phyloP scores from a whole-genome alignment of 441 rosid species.

The Kokia cookei region DNA sequence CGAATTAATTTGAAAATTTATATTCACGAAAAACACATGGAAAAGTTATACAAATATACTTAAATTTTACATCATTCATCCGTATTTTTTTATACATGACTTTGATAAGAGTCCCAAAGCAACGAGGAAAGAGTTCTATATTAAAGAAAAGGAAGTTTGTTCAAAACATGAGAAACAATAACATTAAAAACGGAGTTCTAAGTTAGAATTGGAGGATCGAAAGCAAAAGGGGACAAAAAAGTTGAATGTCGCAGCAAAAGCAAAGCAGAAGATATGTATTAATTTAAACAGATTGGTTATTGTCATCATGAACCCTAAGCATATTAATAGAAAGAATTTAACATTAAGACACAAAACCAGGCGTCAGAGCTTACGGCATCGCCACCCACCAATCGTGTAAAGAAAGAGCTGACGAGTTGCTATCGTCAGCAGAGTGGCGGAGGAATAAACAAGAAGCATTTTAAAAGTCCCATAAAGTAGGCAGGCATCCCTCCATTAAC shows the following conservation, averaged over 20 bases:
- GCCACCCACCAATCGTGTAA: neutral
- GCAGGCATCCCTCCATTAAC: neutral
- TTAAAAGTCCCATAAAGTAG: neutral
- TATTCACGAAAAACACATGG: too few relatives aligned
- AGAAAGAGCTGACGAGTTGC: conserved; percentile 10
- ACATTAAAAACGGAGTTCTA: neutral
- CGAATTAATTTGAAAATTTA: too few relatives aligned
- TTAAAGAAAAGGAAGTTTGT: neutral
- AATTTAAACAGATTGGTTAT: conserved; percentile 8
- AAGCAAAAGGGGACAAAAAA: neutral
- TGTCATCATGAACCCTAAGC: neutral
- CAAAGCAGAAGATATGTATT: neutral
- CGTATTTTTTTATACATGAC: neutral
- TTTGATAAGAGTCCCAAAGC: neutral
- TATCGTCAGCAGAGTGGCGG: neutral
- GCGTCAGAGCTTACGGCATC: conserved; percentile 21
- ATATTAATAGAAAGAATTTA: neutral
- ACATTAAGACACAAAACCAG: neutral
- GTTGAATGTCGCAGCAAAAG: neutral
- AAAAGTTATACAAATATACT: neutral
- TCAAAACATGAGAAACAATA: neutral
- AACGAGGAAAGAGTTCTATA: neutral
- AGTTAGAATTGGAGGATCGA: neutral
- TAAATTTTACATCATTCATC: too few relatives aligned
- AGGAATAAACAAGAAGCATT: neutral